phyloP scores from a whole-genome alignment of 148 eudicot species.

The Chenopodium album region DNA sequence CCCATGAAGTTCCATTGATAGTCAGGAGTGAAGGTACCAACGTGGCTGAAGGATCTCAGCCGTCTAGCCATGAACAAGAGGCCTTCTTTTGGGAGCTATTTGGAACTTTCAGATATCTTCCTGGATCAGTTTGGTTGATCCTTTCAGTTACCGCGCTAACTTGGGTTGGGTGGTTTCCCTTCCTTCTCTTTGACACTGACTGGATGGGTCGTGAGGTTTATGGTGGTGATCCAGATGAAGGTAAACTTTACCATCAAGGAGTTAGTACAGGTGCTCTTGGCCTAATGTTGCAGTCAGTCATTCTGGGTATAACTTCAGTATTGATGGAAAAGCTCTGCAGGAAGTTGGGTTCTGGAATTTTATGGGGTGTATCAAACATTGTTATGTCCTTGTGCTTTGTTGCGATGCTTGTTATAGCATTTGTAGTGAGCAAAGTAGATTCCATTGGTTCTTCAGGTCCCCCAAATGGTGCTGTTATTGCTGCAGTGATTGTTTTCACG shows the following conservation, averaged over 20 bases:
- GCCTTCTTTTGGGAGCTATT: conserved; percentile 95
- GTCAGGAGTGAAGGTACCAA: conserved; percentile 24
- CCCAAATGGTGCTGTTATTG: conserved; percentile 68
- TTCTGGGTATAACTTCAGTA: conserved; percentile 80
- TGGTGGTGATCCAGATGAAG: conserved; percentile 85
- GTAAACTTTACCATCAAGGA: conserved; percentile 60
- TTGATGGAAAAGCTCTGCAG: conserved; percentile 91
- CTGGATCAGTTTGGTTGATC: conserved; percentile 78
- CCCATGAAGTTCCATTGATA: conserved; percentile 63
- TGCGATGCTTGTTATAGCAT: conserved; percentile 70
- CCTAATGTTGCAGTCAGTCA: conserved; percentile 83
- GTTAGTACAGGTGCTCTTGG: conserved; percentile 97
- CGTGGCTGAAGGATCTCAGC: conserved; percentile 32
- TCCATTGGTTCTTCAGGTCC: conserved; percentile 41
- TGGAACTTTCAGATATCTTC: conserved; percentile 74
- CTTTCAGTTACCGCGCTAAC: conserved; percentile 80
- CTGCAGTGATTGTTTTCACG: conserved; percentile 69
- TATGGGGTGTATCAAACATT: conserved; percentile 92
- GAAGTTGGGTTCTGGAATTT: conserved; percentile 81
- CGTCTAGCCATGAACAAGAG: conserved; percentile 57
- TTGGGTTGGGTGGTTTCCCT: conserved; percentile 99
- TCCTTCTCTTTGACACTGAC: conserved; percentile 93
- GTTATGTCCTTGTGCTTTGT: conserved; percentile 78
- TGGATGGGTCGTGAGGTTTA: conserved; percentile 99
- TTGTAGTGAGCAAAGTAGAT: conserved; percentile 42